These are phyloP conservation scores for Thelonectria discophora DNA, from an alignment of 2,329 filamentous ascomycete genomes.

Conservation along the genomic window DNA sequence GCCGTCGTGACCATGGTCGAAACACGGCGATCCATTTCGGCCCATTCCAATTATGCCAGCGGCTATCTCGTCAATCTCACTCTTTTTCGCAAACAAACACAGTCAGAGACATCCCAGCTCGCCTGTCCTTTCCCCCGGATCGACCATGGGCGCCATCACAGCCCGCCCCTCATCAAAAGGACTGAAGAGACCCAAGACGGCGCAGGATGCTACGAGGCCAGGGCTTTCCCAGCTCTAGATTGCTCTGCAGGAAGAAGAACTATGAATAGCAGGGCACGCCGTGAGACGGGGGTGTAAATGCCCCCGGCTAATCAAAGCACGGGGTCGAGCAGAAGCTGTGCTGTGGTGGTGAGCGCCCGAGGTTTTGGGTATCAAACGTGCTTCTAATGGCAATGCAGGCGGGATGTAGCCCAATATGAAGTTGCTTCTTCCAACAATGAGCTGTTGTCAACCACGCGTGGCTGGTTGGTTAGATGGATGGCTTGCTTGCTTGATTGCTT, in stretches of 20 bases:
- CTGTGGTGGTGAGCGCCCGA: constrained; percentile 2
- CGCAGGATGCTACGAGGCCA: not conserved
- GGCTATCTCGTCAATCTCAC: constrained; percentile 21
- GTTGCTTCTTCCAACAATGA: not conserved
- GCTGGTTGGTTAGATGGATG: not conserved
- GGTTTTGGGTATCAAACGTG: not conserved
- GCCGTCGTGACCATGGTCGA: not conserved
- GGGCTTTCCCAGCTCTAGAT: not conserved
- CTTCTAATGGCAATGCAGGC: too few species aligned
- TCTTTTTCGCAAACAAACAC: not conserved
- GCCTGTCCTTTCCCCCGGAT: constrained; percentile 19
- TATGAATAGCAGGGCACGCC: constrained; percentile 13
- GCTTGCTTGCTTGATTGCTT: not conserved
- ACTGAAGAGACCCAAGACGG: not conserved
- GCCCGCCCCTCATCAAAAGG: constrained; percentile 3
- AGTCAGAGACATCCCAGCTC: not conserved
- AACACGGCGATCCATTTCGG: not conserved
- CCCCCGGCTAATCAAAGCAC: constrained; percentile 20
- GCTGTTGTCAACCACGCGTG: not conserved
- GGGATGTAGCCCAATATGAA: not conserved
- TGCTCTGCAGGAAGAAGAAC: not conserved
- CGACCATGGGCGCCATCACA: constrained; percentile 7
- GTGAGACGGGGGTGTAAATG: not conserved
- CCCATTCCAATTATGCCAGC: not conserved
- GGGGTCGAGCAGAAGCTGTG: constrained; percentile 9